Conservation (phyloP, 2,329 filamentous ascomycete genomes). For the Epichloe baconii region DNA sequence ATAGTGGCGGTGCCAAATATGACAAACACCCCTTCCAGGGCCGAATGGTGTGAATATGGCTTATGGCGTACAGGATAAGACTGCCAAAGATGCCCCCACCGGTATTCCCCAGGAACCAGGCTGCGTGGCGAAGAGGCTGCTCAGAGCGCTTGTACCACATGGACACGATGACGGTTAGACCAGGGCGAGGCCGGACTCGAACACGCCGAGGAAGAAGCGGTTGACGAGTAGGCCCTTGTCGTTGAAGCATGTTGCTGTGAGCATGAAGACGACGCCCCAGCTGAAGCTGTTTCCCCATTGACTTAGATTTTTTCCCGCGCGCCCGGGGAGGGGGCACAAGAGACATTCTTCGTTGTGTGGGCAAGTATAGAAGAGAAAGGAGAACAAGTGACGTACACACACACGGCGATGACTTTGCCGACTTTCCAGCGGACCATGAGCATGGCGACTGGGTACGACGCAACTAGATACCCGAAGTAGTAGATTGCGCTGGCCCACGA, state of each 20-base stretch:
- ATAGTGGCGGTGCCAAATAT: slow-evolving; percentile 13
- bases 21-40: slow-evolving; percentile 17
- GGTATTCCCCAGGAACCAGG: slow-evolving; percentile 23
- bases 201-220: slow-evolving; percentile 20
- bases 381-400: slow-evolving; percentile 7
- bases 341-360: neutral
- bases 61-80: slow-evolving; percentile 18
- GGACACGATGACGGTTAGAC: slow-evolving; percentile 16
- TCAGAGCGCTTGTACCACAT: slow-evolving; percentile 23
- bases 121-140: slow-evolving; percentile 17
- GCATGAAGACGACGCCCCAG: slow-evolving; percentile 30
- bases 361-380: neutral
- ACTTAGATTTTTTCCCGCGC: neutral
- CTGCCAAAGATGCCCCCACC: slow-evolving; percentile 16
- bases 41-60: slow-evolving; percentile 12
- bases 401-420: slow-evolving; percentile 14
- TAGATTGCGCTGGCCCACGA: slow-evolving; percentile 37
- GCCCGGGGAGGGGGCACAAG: too few relatives aligned
- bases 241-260: slow-evolving; percentile 25
- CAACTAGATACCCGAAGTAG: slow-evolving; percentile 35
- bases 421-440: slow-evolving; percentile 15
- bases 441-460: slow-evolving; percentile 14
- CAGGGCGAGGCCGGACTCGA: slow-evolving; percentile 19
- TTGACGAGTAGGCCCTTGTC: slow-evolving; percentile 15
- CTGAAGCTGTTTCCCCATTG: slow-evolving; percentile 5